Evolutionary conservation across 2,329 filamentous ascomycete genomes (phyloP).

Genomic region (Aspergillus oerlinghausenensis): DNA sequence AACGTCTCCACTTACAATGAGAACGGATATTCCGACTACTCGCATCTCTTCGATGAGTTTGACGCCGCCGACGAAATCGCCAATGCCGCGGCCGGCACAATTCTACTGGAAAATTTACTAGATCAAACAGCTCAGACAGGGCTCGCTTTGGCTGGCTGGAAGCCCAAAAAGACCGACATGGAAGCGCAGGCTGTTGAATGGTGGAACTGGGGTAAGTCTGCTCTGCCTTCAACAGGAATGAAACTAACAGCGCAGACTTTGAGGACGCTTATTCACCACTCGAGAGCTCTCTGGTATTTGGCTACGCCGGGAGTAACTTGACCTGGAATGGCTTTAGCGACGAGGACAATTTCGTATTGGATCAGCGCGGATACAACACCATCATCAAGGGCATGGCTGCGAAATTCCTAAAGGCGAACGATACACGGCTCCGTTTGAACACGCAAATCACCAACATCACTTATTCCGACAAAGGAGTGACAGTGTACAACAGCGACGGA

Average conservation of each 20-base stretch:
- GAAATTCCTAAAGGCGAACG: conserved; percentile 53
- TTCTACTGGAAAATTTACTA: conserved; percentile 56
- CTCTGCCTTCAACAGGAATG: background rate
- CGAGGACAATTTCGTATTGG: conserved; percentile 58
- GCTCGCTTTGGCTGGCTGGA: conserved; percentile 57
- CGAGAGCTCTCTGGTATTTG: conserved; percentile 52
- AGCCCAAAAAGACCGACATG: conserved; percentile 50
- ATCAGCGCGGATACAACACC: conserved; percentile 57
- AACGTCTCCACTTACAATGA: conserved; percentile 58
- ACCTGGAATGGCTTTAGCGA: conserved; percentile 59
- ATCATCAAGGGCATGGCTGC: conserved; percentile 55
- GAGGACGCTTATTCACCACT: conserved; percentile 56
- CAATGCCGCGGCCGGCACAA: conserved; percentile 51
- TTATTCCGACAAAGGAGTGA: conserved; percentile 52
- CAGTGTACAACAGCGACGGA: conserved; percentile 50
- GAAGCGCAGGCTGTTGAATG: conserved; percentile 59
- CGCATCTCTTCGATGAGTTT: conserved; percentile 47
- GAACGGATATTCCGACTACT: conserved; percentile 50
- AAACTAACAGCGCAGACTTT: conserved; percentile 41
- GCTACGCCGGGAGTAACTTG: conserved; percentile 52
- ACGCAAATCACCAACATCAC: conserved; percentile 53
- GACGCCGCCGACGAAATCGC: conserved; percentile 45
- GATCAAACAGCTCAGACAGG: conserved; percentile 57
- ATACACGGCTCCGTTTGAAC: conserved; percentile 55
- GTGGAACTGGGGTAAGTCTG: conserved; percentile 42